A percentile compares a stretch with the other conserved stretches of the same genome.
These are phyloP conservation scores for Xylaria sp. DNA, from an alignment of 2,329 filamentous ascomycete species.

Conservation along the genomic window DNA sequence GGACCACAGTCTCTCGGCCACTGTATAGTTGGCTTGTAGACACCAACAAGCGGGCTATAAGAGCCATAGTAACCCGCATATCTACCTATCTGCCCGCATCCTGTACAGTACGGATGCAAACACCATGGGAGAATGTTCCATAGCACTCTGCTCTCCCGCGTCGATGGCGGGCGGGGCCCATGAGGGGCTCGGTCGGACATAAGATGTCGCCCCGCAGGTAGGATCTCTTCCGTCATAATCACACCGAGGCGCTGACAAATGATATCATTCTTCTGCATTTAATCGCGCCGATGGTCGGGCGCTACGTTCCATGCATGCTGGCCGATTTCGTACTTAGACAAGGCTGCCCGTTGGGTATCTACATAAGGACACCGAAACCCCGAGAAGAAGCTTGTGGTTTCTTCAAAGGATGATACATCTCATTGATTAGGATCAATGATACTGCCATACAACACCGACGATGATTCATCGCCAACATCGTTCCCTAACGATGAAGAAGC, in stretches of 20 bases:
- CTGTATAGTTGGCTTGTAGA: not conserved
- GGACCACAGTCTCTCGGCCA: conserved; percentile 6
- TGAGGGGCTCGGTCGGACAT: conserved; percentile 25
- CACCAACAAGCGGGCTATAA: not conserved
- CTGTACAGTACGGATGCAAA: conserved; percentile 8
- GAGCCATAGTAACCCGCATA: not conserved
- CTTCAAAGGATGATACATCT: not conserved
- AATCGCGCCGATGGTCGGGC: conserved; percentile 26
- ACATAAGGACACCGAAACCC: no score
- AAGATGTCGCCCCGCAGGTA: conserved; percentile 31
- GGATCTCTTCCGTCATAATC: conserved; percentile 36
- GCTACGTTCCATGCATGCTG: not conserved
- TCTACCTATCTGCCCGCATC: no score
- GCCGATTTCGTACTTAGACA: not conserved
- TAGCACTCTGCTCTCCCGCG: not conserved
- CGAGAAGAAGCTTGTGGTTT: not conserved
- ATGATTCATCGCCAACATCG: not conserved
- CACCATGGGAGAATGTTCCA: conserved; percentile 7
- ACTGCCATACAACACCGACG: no score
- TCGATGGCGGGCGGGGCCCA: conserved; percentile 3
- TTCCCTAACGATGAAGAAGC: not conserved
- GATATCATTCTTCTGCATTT: conserved; percentile 35
- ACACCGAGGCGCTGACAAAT: conserved; percentile 37
- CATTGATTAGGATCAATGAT: not conserved
- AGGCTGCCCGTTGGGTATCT: not conserved